phyloP scores from a whole-genome alignment of 805 yeast species.

The Lachancea quebecensis region DNA sequence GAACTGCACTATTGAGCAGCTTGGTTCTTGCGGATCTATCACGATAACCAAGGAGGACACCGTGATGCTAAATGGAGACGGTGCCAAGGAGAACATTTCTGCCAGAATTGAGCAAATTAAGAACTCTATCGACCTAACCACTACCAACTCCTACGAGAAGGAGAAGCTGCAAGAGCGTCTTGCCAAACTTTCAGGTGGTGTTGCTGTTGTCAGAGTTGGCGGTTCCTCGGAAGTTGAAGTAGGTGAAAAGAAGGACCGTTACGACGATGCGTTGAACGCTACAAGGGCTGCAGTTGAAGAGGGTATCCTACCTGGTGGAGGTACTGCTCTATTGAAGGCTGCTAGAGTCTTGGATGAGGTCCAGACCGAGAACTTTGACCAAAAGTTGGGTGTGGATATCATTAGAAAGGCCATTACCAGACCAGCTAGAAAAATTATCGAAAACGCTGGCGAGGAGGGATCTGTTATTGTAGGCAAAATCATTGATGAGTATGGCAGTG shows the following conservation, averaged over 20 bases:
- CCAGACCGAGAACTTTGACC: constrained; percentile 84
- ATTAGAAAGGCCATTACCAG: constrained; percentile 87
- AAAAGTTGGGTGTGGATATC: constrained; percentile 90
- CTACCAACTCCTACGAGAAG: constrained; percentile 80
- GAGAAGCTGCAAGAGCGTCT: constrained; percentile 96
- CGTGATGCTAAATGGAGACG: constrained; percentile 87
- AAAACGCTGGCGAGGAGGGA: constrained; percentile 97
- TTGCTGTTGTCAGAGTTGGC: constrained; percentile 96
- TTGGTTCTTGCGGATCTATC: constrained; percentile 88
- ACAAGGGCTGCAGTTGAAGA: constrained; percentile 98
- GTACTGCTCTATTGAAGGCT: constrained; percentile 95
- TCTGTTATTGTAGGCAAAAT: constrained; percentile 93
- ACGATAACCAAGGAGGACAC: constrained; percentile 95
- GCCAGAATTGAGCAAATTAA: constrained; percentile 94
- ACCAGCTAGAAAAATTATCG: constrained; percentile 93
- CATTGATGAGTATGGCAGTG: constrained; percentile 43
- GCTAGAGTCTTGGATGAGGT: constrained; percentile 64
- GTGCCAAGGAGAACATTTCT: constrained; percentile 70
- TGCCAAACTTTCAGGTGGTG: constrained; percentile 96
- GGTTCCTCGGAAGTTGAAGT: constrained; percentile 97
- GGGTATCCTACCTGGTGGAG: constrained; percentile 99
- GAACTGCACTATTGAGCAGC: constrained; percentile 79
- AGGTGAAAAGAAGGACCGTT: constrained; percentile 98
- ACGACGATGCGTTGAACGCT: constrained; percentile 96
- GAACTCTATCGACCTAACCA: constrained; percentile 62